Base-by-base conservation (phyloP, 805 yeast genomes). In the Teunomyces panamensis region DNA sequence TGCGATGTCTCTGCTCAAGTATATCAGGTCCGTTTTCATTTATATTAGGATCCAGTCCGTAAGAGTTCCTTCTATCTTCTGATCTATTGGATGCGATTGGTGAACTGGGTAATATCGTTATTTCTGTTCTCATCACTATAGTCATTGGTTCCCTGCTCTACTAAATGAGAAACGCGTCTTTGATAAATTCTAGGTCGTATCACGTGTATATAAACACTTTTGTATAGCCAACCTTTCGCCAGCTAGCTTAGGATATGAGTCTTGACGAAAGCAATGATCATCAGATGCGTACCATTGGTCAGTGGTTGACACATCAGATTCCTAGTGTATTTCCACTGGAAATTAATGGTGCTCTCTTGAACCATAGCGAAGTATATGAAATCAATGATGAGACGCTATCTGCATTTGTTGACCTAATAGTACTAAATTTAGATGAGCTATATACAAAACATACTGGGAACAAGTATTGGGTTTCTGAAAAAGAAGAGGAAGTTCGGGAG, bases 401-500 rank as follows among this genome's bases (percentile, higher is more conserved):
- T 11, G 29, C 36, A 30, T 63, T 62, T 43, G 45, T 67, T 6
- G 50, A 50, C 24, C 49, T 71, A 5, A 48, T 71, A 5, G 66
- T 59, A 13, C 45, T 39, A 14, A 68, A 68, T 44, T 50, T 73
- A 47, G 68, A 65, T 24, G 36, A 39, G 0, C 54, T 59, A 32
- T 73, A 73, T 52, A 27, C 29, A 3, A 44, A 43, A 3, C 51
- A 62, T 14, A 59, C 65, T 16, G 81, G 79, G 2, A 39, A 9
- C n/a, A 53, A 59, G 9, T 11, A 35, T 27, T 80, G 78, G 82
- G 65, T 64, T 55, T 51, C 28, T 10, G 67, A 69, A 9, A 81
- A 75, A 60, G 43, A 52, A 10, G 63, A 53, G 34, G 85, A 80
- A 50, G 72, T 80, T 75, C 50, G 58, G 20, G 83, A 78, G 48